Evolutionary conservation across 2,329 filamentous ascomycete genomes (phyloP), one percentile per base, ranked within the genome.

Genomic region (Xylariomycetidae sp.): DNA sequence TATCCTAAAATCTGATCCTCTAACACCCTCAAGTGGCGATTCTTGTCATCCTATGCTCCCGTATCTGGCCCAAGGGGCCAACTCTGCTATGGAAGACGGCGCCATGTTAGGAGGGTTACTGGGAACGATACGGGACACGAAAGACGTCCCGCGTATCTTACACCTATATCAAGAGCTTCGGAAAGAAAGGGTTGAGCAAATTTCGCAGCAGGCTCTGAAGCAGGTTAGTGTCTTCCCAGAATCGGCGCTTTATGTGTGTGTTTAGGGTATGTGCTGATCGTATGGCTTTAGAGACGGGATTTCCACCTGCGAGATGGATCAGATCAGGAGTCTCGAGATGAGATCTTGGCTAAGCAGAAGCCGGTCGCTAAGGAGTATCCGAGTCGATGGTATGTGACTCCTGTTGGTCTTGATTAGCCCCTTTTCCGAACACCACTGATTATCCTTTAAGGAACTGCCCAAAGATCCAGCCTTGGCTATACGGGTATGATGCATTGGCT

Each of bases 31-130:
- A n/a, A 46, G 42, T 6, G 42, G 42, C 9, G 45, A 48, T 31
- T 30, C 45, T 20, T 48, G 45, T 13, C 42, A 48, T 18, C 45
- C 42, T 16, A 48, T 46, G 45, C 37, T 48, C 12, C 42, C 44
- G 11, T 47, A 47, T 23, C 42, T 47, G 17, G 44, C 44, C 0
- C 44, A 47, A 25, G 44, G 44, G 5, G 44, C 44, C 25, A 47
- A 47, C 19, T 47, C 45, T 10, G 42, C 45, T 25, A 15, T 48
- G 4, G 45, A 48, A 38, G 45, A 48, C 27, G 42, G 45, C 11
- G 42, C 40, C 4, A 43, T 46, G 15, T 37, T 48, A 12, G 42
- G 45, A 11, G 34, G 43, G 16, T 25, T 48, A 14, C 38, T 48
- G n/a, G 43, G 40, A 27, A 37, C 40, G 11, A 40, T 48, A 13